These are phyloP conservation scores for Ballota nigra DNA, from an alignment of 257 asterid genomes.

Conservation along the genomic window DNA sequence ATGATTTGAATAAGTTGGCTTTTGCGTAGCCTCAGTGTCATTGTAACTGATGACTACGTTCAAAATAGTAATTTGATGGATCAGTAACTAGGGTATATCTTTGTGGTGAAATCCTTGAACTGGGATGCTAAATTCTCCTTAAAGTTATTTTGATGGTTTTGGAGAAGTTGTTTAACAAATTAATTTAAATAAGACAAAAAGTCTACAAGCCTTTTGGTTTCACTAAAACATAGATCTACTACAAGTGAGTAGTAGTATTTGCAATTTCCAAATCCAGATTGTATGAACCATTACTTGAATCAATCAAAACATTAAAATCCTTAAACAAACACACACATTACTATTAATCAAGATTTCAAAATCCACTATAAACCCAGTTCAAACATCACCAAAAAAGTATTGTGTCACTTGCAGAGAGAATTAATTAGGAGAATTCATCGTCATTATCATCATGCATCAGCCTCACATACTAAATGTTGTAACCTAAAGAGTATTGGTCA, in stretches of 20 bases:
- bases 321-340: too few relatives aligned
- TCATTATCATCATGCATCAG: not conserved
- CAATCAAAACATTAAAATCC: not conserved
- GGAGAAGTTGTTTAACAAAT: not conserved
- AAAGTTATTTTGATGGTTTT: not conserved
- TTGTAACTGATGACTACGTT: not conserved
- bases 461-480: not conserved
- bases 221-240: not conserved
- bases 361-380: too few relatives aligned
- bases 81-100: not conserved
- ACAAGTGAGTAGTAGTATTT: not conserved
- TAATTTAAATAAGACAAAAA: not conserved
- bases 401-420: not conserved
- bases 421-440: not conserved
- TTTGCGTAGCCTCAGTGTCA: not conserved
- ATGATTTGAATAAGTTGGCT: not conserved
- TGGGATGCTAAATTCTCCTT: not conserved
- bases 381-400: not conserved
- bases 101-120: not conserved
- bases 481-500: not conserved
- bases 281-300: not conserved
- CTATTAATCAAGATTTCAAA: too few relatives aligned
- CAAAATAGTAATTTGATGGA: not conserved
- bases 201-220: not conserved
- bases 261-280: not conserved